Evolutionary conservation across 805 yeast genomes (phyloP).

Genomic region (Myxozyma neglecta): DNA sequence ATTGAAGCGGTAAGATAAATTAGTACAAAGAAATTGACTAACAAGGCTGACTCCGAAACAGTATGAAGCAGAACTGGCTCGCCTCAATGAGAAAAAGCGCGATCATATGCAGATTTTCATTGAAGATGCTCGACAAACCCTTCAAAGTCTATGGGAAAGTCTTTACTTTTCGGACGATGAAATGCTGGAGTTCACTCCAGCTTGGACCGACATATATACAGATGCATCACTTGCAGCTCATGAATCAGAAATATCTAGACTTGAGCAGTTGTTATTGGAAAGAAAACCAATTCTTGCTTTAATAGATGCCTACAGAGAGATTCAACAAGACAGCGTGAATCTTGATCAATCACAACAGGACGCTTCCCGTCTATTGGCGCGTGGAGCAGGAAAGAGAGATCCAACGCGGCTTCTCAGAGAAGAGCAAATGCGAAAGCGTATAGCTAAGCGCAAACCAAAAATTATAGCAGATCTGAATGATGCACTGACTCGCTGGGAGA

Average conservation of each 20-base stretch:
- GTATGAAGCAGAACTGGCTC: constrained; percentile 55
- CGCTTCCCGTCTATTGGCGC: constrained; percentile 74
- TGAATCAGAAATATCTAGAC: constrained; percentile 57
- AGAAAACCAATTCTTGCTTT: constrained; percentile 57
- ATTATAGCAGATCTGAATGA: constrained; percentile 53
- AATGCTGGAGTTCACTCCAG: constrained; percentile 50
- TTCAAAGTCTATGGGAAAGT: constrained; percentile 61
- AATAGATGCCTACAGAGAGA: constrained; percentile 55
- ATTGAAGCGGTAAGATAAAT: constrained; percentile 27
- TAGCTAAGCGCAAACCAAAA: constrained; percentile 68
- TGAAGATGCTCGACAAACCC: constrained; percentile 56
- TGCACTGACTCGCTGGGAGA: constrained; percentile 53
- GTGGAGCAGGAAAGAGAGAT: constrained; percentile 38
- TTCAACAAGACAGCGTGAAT: constrained; percentile 59
- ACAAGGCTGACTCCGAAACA: constrained; percentile 33
- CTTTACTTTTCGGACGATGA: constrained; percentile 60
- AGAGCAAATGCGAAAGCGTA: constrained; percentile 68
- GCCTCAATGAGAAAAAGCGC: constrained; percentile 61
- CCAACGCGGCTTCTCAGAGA: constrained; percentile 78
- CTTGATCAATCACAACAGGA: constrained; percentile 73
- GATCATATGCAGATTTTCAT: constrained; percentile 69
- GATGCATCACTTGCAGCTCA: constrained; percentile 64
- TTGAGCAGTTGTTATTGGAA: constrained; percentile 52
- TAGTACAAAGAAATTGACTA: not conserved
- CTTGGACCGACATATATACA: constrained; percentile 48